Evolutionary conservation across 345 rosid genomes (phyloP), one percentile per base, ranked within the genome.

Genomic region (Mangifera indica): DNA sequence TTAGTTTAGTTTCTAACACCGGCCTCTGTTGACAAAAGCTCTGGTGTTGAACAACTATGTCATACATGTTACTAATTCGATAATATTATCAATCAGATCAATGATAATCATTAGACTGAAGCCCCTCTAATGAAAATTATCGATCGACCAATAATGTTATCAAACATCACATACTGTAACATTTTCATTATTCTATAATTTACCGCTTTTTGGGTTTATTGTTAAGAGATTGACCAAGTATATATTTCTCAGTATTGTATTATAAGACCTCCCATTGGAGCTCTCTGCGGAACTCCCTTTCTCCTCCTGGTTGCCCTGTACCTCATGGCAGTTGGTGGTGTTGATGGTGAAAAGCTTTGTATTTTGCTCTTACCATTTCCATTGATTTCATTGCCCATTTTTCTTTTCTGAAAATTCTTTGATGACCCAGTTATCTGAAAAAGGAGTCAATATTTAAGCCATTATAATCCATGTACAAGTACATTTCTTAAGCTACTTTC

Each of bases 281-380:
- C 77, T 32, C 92, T 79, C 53, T 85, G 89, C 1, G 92, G 92
- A 55, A 84, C 79, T 17, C 92, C 89, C 89, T 87, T 87, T 66
- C 92, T 82, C 60, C 89, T 76, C 82, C 84, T 87, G 7, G 81
- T 82, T 0, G 78, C 63, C 63, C 84, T 67, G 73, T 61, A 73
- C 63, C 57, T 80, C 25, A 66, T 72, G 8, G 82, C 73, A 0
- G 84, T 84, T 7, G 85, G 88, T 29, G 87, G 89, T 5, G 92
- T 87, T 5, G 88, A 81, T 0, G 88, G 92, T 17, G 78, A 74
- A 55, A 87, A 87, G 72, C 87, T 82, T 32, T 73, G 85, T 42
- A 58, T 45, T 74, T 66, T 87, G 72, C 56, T 69, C 63, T 63
- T 78, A 1, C 5, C 21, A 25, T 53, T 72, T n/a, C 69, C 62